Base-by-base conservation (phyloP, 768 basidiomycete species). In the Hygrocybe punicea region DNA sequence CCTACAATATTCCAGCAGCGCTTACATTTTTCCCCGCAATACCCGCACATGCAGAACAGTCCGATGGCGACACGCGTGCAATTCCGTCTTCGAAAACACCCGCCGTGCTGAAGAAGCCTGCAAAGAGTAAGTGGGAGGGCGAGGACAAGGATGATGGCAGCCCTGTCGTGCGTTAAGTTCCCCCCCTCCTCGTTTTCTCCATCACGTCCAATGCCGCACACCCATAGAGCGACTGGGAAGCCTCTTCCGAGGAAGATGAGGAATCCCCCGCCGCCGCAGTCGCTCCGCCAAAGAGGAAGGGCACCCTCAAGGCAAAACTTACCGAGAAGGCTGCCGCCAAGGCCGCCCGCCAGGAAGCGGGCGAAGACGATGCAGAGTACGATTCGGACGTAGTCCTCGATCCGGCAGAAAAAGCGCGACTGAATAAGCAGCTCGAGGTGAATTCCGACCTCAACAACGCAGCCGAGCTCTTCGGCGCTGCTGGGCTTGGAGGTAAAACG, bases 181-280 rank as follows among this genome's bases (percentile, higher is more conserved):
- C 35, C 29, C 37, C 34, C 59, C 35, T 58, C 13, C 23, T 40
- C 37, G 4, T 13, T 29, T 19, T 33, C 52, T 13, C n/a, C n/a
- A n/a, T n/a, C n/a, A n/a, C n/a, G n/a, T n/a, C n/a, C n/a, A n/a
- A n/a, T n/a, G n/a, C n/a, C 4, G 11, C 59, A 58, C 35, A 19
- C 39, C 4, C 16, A 33, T 64, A 96, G 93, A 93, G 91, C 71
- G 95, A 97, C 72, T 98, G 96, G 96, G 95, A 98, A 64, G 90
- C 78, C 34, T 89, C 89, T 1, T 86, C 85, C 6, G 82, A 85
- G 77, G 65, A 77, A 58, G 73, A 81, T 47, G 71, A 78, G 5
- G 70, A 77, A 40, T 51, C 81, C 2, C 53, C 81, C 2, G 67
- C 76, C 4, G 70, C 78, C 3, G 62, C 82, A 0, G 81, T 78